Conservation (phyloP, 768 basidiomycete genomes). For the Suillus americanus region DNA sequence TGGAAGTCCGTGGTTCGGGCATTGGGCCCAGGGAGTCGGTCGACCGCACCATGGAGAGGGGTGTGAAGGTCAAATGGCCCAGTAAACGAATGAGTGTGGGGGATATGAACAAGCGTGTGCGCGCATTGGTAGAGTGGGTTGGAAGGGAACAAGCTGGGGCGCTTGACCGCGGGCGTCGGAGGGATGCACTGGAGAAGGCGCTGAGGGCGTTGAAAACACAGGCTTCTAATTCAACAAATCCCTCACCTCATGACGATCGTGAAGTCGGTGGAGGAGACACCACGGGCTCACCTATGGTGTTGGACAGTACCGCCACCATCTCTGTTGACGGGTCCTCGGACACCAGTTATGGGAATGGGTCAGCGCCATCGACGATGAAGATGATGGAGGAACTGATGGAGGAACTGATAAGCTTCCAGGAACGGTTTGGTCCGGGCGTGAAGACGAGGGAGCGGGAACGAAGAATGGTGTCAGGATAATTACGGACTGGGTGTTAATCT, state of each 20-base stretch:
- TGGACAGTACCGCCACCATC: slow-evolving; percentile 25
- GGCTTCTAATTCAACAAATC: slow-evolving; percentile 6
- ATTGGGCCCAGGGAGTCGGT: slow-evolving; percentile 47
- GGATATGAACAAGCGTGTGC: slow-evolving; percentile 95
- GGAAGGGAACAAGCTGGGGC: slow-evolving; percentile 81
- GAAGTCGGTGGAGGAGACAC: slow-evolving; percentile 14
- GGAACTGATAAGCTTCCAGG: slow-evolving; percentile 86
- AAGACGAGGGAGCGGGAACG: slow-evolving; percentile 55
- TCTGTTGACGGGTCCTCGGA: slow-evolving; percentile 15
- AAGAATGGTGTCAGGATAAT: slow-evolving; percentile 36
- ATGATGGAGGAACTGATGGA: slow-evolving; percentile 92
- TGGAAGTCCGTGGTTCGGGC: slow-evolving; percentile 62
- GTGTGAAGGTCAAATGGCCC: slow-evolving; percentile 91
- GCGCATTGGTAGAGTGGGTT: slow-evolving; percentile 92
- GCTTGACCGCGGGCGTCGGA: slow-evolving; percentile 65
- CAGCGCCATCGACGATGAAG: slow-evolving; percentile 55
- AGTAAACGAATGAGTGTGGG: slow-evolving; percentile 93
- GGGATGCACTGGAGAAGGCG: slow-evolving; percentile 63
- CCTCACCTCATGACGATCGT: slow-evolving; percentile 16
- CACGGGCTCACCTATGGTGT: slow-evolving; percentile 32
- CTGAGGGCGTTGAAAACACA: slow-evolving; percentile 30
- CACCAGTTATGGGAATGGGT: slow-evolving; percentile 5
- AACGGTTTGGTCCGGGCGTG: slow-evolving; percentile 69
- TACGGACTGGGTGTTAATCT: slow-evolving; percentile 14
- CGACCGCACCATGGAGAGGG: slow-evolving; percentile 69